Evolutionary conservation across 2,329 filamentous ascomycete genomes (phyloP).

Genomic region (Cadophora sp.): DNA sequence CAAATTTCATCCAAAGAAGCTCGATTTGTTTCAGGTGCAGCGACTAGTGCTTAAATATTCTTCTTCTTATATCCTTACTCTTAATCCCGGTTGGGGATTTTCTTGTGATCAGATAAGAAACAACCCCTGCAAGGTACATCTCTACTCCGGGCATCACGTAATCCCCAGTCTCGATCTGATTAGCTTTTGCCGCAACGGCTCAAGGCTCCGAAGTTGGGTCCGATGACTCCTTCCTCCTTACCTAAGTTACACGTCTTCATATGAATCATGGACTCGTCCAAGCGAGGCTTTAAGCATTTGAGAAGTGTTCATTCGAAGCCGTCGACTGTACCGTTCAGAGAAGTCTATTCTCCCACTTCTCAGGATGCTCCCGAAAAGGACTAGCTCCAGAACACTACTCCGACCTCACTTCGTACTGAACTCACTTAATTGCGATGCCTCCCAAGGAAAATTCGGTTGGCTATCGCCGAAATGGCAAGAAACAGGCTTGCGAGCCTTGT

Average conservation of each 20-base stretch:
- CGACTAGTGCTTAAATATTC: not conserved
- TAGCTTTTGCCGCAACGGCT: constrained; percentile 9
- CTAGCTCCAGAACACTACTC: not conserved
- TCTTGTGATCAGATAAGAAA: constrained; percentile 7
- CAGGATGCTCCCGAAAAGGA: not conserved
- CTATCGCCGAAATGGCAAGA: constrained; percentile 42
- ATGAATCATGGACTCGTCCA: not conserved
- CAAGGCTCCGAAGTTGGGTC: constrained; percentile 2
- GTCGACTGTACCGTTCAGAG: not conserved
- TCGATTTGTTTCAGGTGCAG: not conserved
- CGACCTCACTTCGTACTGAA: not conserved
- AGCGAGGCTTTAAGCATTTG: not conserved
- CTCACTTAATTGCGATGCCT: constrained; percentile 17
- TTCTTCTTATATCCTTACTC: not conserved
- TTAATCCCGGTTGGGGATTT: not conserved
- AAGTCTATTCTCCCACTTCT: not conserved
- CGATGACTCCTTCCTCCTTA: not conserved
- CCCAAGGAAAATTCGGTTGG: constrained; percentile 29
- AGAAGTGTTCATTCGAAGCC: not conserved
- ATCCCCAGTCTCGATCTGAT: constrained; percentile 10
- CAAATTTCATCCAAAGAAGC: not conserved
- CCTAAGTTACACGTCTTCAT: not conserved
- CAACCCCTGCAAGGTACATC: constrained; percentile 1
- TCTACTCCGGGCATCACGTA: constrained; percentile 6
- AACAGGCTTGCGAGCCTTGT: constrained; percentile 43